These are phyloP conservation scores for Cyberlindnera maclurae DNA, from an alignment of 805 yeast species.

Conservation along the genomic window DNA sequence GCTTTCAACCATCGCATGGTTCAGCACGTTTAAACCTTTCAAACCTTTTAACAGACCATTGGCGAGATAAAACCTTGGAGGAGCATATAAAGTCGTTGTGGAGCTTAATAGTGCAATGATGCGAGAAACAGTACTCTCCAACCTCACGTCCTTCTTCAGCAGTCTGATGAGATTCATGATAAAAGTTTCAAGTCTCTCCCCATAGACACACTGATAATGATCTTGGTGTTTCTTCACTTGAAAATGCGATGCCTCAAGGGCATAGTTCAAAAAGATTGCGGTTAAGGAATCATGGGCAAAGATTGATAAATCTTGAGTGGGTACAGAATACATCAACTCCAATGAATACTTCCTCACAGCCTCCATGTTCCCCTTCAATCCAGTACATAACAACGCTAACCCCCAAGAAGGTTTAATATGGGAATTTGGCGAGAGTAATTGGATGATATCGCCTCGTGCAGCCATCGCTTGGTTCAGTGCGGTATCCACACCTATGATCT, in stretches of 20 bases:
- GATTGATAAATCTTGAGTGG: constrained; percentile 36
- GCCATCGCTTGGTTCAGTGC: constrained; percentile 83
- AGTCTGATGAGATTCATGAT: constrained; percentile 29
- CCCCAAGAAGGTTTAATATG: constrained; percentile 66
- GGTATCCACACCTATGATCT: constrained; percentile 77
- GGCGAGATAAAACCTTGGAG: constrained; percentile 56
- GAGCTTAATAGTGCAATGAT: constrained; percentile 41
- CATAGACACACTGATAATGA: constrained; percentile 46
- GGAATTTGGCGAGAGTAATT: constrained; percentile 42
- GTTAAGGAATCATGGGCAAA: constrained; percentile 40
- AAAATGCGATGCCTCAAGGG: constrained; percentile 59
- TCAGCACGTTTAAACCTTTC: constrained; percentile 20
- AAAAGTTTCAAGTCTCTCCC: constrained; percentile 41
- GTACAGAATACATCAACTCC: constrained; percentile 47
- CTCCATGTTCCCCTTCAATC: constrained; percentile 70
- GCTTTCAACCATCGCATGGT: constrained; percentile 20
- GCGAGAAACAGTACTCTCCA: constrained; percentile 23
- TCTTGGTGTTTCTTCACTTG: constrained; percentile 30
- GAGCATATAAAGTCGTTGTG: constrained; percentile 52
- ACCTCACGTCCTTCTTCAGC: constrained; percentile 26
- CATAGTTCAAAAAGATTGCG: constrained; percentile 44
- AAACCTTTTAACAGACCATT: constrained; percentile 55
- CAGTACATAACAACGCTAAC: constrained; percentile 64
- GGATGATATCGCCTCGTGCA: constrained; percentile 55
- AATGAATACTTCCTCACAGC: constrained; percentile 62